Base-by-base conservation (phyloP, 148 eudicot genomes). In the Chenopodium suecicum region DNA sequence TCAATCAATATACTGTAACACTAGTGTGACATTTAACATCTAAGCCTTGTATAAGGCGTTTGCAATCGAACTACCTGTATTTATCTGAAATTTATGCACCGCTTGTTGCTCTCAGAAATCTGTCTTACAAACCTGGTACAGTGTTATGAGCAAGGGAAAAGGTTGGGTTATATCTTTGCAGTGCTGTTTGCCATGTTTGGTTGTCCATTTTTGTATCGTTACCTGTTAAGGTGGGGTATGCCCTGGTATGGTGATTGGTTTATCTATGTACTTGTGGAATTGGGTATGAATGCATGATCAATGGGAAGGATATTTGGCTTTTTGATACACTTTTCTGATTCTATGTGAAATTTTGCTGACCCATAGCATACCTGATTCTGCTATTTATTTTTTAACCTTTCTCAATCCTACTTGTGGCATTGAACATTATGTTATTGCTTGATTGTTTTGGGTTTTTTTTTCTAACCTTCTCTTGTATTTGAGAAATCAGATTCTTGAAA, bases 401-500 rank as follows among this genome's bases (percentile, higher is more conserved):
- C 8, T 70, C 48, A 20, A 70, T 69, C 67, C 46, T 76, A 3
- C 20, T 7, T 65, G 8, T 76, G 66, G 46, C 50, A 23, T 20
- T 80, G 20, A 73, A 37, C 16, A 69, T 70, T 48, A 7, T 72
- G 79, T 75, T 37, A 63, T 71, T 34, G 50, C 20, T 62, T 67
- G 7, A 52, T 20, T 76, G 41, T 50, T 72, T n/a, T 60, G n/a
- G 70, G 47, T 31, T 58, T 44, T 62, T 44, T 62, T 76, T 41
- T 77, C 90, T 86, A 89, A 90, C 85, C 76, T 32, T 76, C 66
- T 85, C 78, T 80, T 76, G 73, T 84, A 81, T 80, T 82, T 84
- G 84, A 84, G 81, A 81, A 83, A 82, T 83, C 85, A 88, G 87
- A 88, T 87, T 79, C 81, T 41, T 48, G 81, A 81, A 84, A 84